A percentile compares a stretch with the other conserved stretches of the same genome.
Evolutionary conservation across 257 asterid genomes (phyloP).

Genomic region (Nicotiana otophora): DNA sequence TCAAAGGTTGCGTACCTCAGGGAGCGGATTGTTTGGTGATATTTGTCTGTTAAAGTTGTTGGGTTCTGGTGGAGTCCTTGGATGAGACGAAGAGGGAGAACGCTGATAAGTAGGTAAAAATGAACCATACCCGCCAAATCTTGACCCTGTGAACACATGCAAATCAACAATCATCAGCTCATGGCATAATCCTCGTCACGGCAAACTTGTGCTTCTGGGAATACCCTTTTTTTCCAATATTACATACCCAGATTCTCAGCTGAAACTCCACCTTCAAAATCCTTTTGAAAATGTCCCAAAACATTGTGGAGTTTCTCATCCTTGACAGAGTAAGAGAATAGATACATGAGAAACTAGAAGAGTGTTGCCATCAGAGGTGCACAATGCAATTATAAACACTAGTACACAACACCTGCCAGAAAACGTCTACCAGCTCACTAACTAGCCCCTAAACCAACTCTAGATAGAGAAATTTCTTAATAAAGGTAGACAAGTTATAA

Average conservation of each 20-base stretch:
- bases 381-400: background rate
- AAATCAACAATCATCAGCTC: slow-evolving; percentile 31
- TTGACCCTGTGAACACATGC: slow-evolving; percentile 64
- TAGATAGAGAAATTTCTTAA: background rate
- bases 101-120: slow-evolving; percentile 85
- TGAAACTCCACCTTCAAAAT: slow-evolving; percentile 95
- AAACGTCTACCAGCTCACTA: slow-evolving; percentile 9
- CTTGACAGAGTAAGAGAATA: slow-evolving; percentile 36
- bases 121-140: slow-evolving; percentile 96
- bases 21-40: slow-evolving; percentile 53
- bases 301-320: slow-evolving; percentile 80
- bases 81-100: slow-evolving; percentile 68
- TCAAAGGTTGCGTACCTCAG: slow-evolving; percentile 47
- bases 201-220: slow-evolving; percentile 6
- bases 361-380: background rate
- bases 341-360: slow-evolving; percentile 23
- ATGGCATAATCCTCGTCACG: slow-evolving; percentile 21
- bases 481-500: background rate
- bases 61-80: slow-evolving; percentile 56
- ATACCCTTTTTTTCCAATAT: slow-evolving; percentile 20
- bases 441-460: slow-evolving; percentile 8
- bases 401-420: background rate
- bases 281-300: slow-evolving; percentile 93
- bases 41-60: slow-evolving; percentile 31
- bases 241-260: slow-evolving; percentile 95